Conservation (phyloP, 495 filamentous ascomycete genomes). For the Pyronema domesticum region DNA sequence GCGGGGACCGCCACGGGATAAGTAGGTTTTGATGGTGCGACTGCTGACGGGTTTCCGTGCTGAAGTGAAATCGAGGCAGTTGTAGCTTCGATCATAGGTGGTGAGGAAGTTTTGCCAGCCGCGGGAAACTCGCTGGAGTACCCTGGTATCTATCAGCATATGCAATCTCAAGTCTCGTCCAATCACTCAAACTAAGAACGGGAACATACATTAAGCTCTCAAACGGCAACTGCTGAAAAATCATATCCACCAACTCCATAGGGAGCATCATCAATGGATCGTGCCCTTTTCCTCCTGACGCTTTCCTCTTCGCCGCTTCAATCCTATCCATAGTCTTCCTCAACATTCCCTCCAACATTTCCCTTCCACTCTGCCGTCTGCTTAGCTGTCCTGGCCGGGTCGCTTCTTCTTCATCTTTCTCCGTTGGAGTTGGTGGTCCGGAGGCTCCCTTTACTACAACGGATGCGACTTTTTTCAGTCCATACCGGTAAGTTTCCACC, state of each 20-base stretch:
- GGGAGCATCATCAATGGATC: constrained; percentile 17
- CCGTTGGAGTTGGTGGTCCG: neutral
- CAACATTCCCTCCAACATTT: constrained; percentile 9
- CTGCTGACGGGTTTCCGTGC: constrained; percentile 10
- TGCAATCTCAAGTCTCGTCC: neutral
- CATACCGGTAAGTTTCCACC: constrained; percentile 43
- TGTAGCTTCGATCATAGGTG: constrained; percentile 8
- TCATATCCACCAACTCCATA: constrained; percentile 15
- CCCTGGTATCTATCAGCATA: neutral
- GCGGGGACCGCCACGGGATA: constrained; percentile 3
- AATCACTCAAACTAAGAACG: neutral
- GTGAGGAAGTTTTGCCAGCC: constrained; percentile 13
- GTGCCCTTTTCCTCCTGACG: neutral
- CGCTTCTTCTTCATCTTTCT: neutral
- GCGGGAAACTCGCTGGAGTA: constrained; percentile 11
- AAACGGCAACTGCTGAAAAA: constrained; percentile 10
- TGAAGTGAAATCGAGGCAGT: constrained; percentile 10
- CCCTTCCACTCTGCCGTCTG: neutral
- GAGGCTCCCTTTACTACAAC: constrained; percentile 19
- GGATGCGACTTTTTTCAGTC: constrained; percentile 32
- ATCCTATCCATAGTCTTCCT: constrained; percentile 11
- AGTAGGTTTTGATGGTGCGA: constrained; percentile 11
- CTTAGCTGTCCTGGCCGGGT: too few relatives aligned
- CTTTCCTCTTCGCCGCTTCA: neutral
- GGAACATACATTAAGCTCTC: neutral